These are phyloP conservation scores for Streptanthus diversifolius DNA, from an alignment of 345 rosid genomes.

Conservation along the genomic window DNA sequence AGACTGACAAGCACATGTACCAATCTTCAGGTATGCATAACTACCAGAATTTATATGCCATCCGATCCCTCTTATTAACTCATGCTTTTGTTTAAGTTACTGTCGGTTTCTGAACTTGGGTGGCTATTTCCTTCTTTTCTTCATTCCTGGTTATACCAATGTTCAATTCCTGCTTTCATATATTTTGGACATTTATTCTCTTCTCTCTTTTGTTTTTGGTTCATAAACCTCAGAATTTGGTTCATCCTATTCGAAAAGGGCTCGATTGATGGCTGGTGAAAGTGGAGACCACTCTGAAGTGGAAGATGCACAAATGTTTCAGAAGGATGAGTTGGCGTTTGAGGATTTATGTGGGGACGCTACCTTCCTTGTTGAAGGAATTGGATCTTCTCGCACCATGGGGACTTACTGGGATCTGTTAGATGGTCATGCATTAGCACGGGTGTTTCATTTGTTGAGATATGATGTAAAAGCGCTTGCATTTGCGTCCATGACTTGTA, in stretches of 20 bases:
- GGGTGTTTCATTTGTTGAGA: slow-evolving; percentile 81
- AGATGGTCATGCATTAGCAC: slow-evolving; percentile 71
- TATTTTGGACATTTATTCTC: slow-evolving; percentile 21
- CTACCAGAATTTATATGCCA: neutral
- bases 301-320: slow-evolving; percentile 50
- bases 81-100: neutral
- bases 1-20: slow-evolving; percentile 67
- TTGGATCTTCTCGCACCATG: slow-evolving; percentile 35
- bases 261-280: slow-evolving; percentile 61
- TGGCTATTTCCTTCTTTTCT: slow-evolving; percentile 7
- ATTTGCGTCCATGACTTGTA: slow-evolving; percentile 82
- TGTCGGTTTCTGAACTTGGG: slow-evolving; percentile 12
- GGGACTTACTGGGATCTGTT: slow-evolving; percentile 72
- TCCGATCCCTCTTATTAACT: neutral
- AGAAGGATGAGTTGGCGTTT: slow-evolving; percentile 53
- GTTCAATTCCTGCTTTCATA: neutral
- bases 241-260: slow-evolving; percentile 68
- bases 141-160: neutral
- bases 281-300: slow-evolving; percentile 58
- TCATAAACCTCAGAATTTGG: slow-evolving; percentile 50
- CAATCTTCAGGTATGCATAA: slow-evolving; percentile 66
- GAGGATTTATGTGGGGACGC: slow-evolving; percentile 73
- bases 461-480: slow-evolving; percentile 72
- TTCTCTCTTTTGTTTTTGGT: slow-evolving; percentile 24
- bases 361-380: slow-evolving; percentile 48